Evolutionary conservation across 2,329 filamentous ascomycete species (phyloP), one percentile per base, ranked within the genome.

Genomic region (Claviceps paspali): DNA sequence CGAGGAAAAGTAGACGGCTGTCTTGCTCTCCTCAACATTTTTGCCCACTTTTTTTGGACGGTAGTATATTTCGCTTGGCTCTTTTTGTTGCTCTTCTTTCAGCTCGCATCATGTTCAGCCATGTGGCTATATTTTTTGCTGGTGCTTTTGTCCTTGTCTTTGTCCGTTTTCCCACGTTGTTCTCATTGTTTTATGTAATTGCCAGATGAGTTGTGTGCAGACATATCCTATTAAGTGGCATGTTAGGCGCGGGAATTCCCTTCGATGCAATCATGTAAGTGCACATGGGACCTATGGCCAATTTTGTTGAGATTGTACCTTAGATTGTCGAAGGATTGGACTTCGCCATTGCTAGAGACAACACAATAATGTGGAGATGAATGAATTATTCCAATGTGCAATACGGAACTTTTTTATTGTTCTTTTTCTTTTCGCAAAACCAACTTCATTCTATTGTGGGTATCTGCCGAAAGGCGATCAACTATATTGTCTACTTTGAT

Each of bases 301-400:
- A 52, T 56, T 50, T 58, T 48, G 53, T 47, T 46, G 47, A 47
- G 49, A 53, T 58, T 62, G 58, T 62, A 61, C 55, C 52, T 52
- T 61, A 61, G 50, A 52, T 57, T 50, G 45, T 52, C 32, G 33
- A 23, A 41, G 33, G 33, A 33, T 24, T 19, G 35, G 38, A 32
- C 22, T 33, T 33, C 31, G 30, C 27, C 32, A 12, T 3, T 29
- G 35, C 18, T 31, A n/a, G 31, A 24, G 15, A 29, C 29, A 11
- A 15, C 29, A 22, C 23, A 22, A 30, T 23, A 19, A 17, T 26
- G 14, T 18, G 38, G 18, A 38, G 48, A 53, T 50, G 42, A 45
- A 47, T 44, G 44, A 36, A 45, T 33, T 33, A 42, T 42, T 30
- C 36, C 36, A 33, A 39, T 33, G 14, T 36, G 24, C 14, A 28